Evolutionary conservation across 371 early-diverging fungal genomes (phyloP).

Genomic region (Lichtheimia hyalospora): DNA sequence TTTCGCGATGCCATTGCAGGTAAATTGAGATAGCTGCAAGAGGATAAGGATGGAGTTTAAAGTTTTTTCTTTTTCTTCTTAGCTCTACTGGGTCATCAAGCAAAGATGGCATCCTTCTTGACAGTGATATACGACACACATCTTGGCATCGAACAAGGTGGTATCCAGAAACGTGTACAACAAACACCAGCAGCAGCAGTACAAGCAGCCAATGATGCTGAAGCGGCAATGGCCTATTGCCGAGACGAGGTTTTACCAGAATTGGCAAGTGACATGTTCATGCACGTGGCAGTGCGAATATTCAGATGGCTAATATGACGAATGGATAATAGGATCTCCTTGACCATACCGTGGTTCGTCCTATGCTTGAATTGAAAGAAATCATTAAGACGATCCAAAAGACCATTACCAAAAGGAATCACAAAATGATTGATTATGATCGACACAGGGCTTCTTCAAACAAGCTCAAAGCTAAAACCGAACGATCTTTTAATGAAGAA

Average conservation of each 20-base stretch:
- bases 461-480: slow-evolving; percentile 65
- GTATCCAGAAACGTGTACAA: slow-evolving; percentile 37
- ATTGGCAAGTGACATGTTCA: slow-evolving; percentile 47
- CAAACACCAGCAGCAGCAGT: slow-evolving; percentile 57
- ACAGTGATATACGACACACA: slow-evolving; percentile 55
- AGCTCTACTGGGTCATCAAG: slow-evolving; percentile 71
- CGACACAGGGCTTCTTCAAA: slow-evolving; percentile 66
- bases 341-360: slow-evolving; percentile 69
- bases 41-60: neutral
- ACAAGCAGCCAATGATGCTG: slow-evolving; percentile 64
- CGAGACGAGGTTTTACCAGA: slow-evolving; percentile 66
- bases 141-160: slow-evolving; percentile 23
- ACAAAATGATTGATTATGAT: slow-evolving; percentile 85
- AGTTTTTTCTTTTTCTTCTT: neutral
- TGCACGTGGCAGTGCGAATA: neutral
- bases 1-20: slow-evolving; percentile 76
- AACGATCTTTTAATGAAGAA: slow-evolving; percentile 69
- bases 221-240: slow-evolving; percentile 57
- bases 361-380: slow-evolving; percentile 61
- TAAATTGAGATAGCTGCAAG: slow-evolving; percentile 12
- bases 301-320: neutral
- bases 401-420: slow-evolving; percentile 73
- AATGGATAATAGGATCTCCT: slow-evolving; percentile 56
- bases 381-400: slow-evolving; percentile 70
- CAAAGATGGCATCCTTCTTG: slow-evolving; percentile 61